phyloP scores from a whole-genome alignment of 306 rosid genomes.

The Crataegus laevigata region DNA sequence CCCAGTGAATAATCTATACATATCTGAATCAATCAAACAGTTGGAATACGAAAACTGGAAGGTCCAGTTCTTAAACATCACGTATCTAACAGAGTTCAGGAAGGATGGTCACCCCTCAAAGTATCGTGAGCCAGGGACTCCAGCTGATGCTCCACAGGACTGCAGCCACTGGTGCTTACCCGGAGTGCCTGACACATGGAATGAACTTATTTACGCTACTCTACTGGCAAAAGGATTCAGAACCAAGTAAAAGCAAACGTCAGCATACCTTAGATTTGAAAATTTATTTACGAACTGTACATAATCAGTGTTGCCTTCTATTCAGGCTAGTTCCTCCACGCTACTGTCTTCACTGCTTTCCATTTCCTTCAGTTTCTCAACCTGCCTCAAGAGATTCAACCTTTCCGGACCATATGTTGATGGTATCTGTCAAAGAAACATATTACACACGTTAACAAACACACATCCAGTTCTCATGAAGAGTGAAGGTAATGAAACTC shows the following conservation, averaged over 20 bases:
- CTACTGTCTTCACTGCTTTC: slow-evolving; percentile 37
- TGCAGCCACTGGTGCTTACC: slow-evolving; percentile 99
- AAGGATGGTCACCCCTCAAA: slow-evolving; percentile 92
- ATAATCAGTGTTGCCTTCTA: slow-evolving; percentile 29
- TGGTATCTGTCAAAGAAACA: slow-evolving; percentile 63
- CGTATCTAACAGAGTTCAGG: slow-evolving; percentile 72
- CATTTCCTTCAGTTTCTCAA: slow-evolving; percentile 87
- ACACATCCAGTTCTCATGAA: not conserved
- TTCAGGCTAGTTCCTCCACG: slow-evolving; percentile 48
- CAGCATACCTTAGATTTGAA: slow-evolving; percentile 18
- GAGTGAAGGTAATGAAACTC: slow-evolving; percentile 1
- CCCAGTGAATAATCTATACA: slow-evolving; percentile 45
- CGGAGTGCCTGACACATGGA: slow-evolving; percentile 98
- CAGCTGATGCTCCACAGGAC: slow-evolving; percentile 74
- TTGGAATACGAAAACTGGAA: slow-evolving; percentile 50
- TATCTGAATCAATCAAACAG: slow-evolving; percentile 53
- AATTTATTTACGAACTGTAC: slow-evolving; percentile 37
- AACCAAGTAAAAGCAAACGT: slow-evolving; percentile 19
- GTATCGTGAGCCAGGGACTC: slow-evolving; percentile 72
- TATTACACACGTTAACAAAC: not conserved
- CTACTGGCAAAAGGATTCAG: slow-evolving; percentile 50
- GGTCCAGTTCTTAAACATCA: slow-evolving; percentile 68
- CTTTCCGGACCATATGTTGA: slow-evolving; percentile 92
- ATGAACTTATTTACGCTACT: slow-evolving; percentile 65
- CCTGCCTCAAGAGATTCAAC: slow-evolving; percentile 89